Conservation (phyloP, 192 early-diverging fungal species). For the Umbelopsis isabellina region DNA sequence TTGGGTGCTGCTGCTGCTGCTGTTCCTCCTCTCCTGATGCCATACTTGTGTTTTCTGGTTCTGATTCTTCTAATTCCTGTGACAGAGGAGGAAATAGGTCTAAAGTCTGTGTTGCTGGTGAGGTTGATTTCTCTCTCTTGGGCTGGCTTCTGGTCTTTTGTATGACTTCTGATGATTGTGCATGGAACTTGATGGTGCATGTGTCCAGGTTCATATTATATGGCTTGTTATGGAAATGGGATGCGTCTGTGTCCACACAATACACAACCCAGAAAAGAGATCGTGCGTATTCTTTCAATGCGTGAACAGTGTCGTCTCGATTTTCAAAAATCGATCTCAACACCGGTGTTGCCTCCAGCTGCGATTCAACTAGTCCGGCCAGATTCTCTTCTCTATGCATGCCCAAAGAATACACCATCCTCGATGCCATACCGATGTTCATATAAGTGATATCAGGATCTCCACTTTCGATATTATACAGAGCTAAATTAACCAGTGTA, state of each 20-base stretch:
- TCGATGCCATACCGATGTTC: conserved; percentile 38
- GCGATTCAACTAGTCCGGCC: not conserved
- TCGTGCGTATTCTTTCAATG: conserved; percentile 17
- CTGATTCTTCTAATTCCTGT: not conserved
- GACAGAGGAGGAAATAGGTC: conserved; percentile 3
- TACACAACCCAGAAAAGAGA: conserved; percentile 40
- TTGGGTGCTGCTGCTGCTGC: not conserved
- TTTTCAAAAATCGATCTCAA: not conserved
- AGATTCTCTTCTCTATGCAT: conserved; percentile 30
- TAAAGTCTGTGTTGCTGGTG: not conserved
- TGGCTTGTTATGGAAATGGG: conserved; percentile 39
- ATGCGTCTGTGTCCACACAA: conserved; percentile 37
- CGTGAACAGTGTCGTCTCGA: not conserved
- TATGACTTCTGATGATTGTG: not conserved
- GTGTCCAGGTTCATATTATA: conserved; percentile 33
- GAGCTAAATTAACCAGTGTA: conserved; percentile 33
- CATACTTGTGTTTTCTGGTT: too few relatives aligned
- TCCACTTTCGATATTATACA: conserved; percentile 42
- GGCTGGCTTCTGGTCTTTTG: not conserved
- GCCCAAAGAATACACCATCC: conserved; percentile 35
- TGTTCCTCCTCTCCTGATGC: not conserved
- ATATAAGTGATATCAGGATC: conserved; percentile 38
- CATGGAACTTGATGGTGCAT: conserved; percentile 9
- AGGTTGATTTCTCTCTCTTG: conserved; percentile 4
- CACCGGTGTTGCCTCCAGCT: conserved; percentile 1